These are phyloP conservation scores for Zopfia rhizophila DNA, from an alignment of 2,329 filamentous ascomycete species.

Conservation along the genomic window DNA sequence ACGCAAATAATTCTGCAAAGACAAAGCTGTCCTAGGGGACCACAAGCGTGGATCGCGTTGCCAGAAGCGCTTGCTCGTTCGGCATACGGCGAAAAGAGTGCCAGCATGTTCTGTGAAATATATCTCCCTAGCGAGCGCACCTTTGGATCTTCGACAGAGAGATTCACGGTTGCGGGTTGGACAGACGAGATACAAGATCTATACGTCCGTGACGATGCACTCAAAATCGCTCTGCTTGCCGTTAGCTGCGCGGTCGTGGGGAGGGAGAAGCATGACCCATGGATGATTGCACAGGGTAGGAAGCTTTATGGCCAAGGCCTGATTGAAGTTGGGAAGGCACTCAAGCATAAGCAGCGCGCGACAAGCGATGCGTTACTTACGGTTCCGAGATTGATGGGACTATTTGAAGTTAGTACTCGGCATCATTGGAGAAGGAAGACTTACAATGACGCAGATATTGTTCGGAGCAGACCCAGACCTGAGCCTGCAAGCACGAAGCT, in stretches of 20 bases:
- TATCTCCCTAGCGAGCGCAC: constrained; percentile 27
- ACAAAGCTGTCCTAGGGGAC: neutral
- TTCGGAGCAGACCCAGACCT: constrained; percentile 37
- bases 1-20: constrained; percentile 1
- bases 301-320: constrained; percentile 38
- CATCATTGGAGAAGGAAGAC: neutral
- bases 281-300: constrained; percentile 32
- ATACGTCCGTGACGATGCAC: constrained; percentile 33
- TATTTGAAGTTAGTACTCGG: constrained; percentile 30
- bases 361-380: constrained; percentile 37
- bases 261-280: constrained; percentile 24
- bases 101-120: constrained; percentile 33
- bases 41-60: constrained; percentile 18
- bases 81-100: constrained; percentile 34
- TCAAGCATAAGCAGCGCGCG: constrained; percentile 26
- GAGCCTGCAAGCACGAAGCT: constrained; percentile 34
- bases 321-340: constrained; percentile 31
- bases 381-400: constrained; percentile 26
- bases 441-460: constrained; percentile 26
- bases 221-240: constrained; percentile 37
- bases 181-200: constrained; percentile 26
- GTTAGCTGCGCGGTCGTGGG: constrained; percentile 37
- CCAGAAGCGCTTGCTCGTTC: constrained; percentile 28
- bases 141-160: constrained; percentile 7
- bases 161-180: constrained; percentile 12